Percentiles rank a stretch among this genome's conserved stretches.
These are phyloP conservation scores for Chamaecrista fasciculata DNA, from an alignment of 306 rosid species.

Conservation along the genomic window DNA sequence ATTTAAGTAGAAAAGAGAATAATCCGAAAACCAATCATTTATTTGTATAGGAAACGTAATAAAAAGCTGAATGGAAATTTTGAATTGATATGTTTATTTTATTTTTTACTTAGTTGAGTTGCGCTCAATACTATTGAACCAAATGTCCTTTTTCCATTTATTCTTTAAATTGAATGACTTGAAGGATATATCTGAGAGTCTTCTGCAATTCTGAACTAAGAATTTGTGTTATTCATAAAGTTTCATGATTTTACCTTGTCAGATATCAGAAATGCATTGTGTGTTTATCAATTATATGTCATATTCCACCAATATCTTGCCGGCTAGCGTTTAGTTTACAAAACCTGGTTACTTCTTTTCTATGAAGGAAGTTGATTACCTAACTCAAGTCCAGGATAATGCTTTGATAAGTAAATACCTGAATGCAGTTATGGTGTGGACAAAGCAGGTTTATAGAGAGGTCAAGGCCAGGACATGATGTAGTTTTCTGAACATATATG, in stretches of 20 bases:
- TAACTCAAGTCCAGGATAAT: background rate
- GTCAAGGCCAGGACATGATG: background rate
- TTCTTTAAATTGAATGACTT: background rate
- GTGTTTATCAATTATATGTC: slow-evolving; percentile 1
- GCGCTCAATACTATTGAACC: background rate
- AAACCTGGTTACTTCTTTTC: background rate
- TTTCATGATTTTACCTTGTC: background rate
- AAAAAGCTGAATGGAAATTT: background rate
- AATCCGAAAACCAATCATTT: background rate
- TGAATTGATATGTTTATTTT: too few relatives aligned
- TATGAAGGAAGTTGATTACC: background rate
- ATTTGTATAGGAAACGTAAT: background rate
- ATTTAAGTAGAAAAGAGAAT: background rate
- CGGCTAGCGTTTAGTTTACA: background rate
- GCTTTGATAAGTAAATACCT: too few relatives aligned
- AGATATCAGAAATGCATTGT: background rate
- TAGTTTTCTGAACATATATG: too few relatives aligned
- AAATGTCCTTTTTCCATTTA: background rate
- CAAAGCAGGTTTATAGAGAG: background rate
- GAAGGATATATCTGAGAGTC: background rate
- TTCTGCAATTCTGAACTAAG: background rate
- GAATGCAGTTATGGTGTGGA: too few relatives aligned
- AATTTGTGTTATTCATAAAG: slow-evolving; percentile 6
- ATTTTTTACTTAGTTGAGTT: background rate
- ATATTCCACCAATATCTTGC: background rate